Evolutionary conservation across 352 stramenopile species (phyloP).

Genomic region (Globisporangium okanoganense): DNA sequence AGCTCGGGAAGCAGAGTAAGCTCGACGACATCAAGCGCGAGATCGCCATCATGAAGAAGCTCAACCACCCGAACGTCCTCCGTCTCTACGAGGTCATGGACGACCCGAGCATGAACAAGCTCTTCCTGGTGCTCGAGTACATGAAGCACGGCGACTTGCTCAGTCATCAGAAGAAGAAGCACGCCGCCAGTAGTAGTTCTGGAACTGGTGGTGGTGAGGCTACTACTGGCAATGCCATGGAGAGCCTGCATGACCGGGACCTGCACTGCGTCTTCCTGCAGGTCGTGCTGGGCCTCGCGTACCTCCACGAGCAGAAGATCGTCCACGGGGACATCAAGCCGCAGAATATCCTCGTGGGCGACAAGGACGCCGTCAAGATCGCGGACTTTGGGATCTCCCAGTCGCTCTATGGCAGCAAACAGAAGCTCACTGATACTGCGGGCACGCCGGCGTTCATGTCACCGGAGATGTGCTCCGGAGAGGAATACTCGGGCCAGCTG

Average conservation of each 20-base stretch:
- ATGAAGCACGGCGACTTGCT: constrained; percentile 84
- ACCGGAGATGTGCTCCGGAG: constrained; percentile 87
- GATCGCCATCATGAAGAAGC: constrained; percentile 97
- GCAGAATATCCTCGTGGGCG: constrained; percentile 84
- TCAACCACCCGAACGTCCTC: constrained; percentile 94
- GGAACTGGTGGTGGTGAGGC: not conserved
- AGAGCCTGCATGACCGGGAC: constrained; percentile 61
- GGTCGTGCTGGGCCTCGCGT: constrained; percentile 82
- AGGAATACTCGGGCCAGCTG: constrained; percentile 82
- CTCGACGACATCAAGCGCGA: constrained; percentile 90
- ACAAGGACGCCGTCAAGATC: constrained; percentile 90
- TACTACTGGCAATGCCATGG: constrained; percentile 9
- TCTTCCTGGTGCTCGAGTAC: constrained; percentile 98
- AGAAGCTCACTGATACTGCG: constrained; percentile 73
- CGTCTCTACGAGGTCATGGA: constrained; percentile 96
- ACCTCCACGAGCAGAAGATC: constrained; percentile 85
- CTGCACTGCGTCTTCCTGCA: constrained; percentile 72
- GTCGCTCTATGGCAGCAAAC: constrained; percentile 75
- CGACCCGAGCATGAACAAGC: constrained; percentile 90
- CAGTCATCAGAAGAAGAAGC: constrained; percentile 72
- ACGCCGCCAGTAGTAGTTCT: constrained; percentile 19
- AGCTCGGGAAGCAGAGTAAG: constrained; percentile 75
- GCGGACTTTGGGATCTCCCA: constrained; percentile 90
- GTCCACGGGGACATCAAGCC: constrained; percentile 87
- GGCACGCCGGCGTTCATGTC: constrained; percentile 93